phyloP scores from a whole-genome alignment of 2,329 filamentous ascomycete species.

The Trichoderma hamatum region DNA sequence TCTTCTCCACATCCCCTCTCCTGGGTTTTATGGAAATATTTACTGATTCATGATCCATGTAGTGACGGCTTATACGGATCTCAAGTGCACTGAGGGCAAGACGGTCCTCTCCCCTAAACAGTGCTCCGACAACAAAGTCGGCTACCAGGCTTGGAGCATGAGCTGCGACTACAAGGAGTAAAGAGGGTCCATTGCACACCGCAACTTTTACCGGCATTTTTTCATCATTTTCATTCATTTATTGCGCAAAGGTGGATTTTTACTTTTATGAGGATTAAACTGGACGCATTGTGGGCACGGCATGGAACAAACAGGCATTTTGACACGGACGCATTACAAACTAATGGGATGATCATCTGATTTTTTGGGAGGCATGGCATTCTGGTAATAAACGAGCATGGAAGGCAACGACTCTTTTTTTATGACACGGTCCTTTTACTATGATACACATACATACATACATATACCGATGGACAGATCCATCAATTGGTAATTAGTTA shows the following conservation, averaged over 20 bases:
- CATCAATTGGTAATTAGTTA: conserved; percentile 6
- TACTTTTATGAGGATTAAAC: conserved; percentile 1
- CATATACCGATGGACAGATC: not conserved
- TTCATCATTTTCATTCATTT: conserved; percentile 2
- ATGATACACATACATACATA: conserved; percentile 16
- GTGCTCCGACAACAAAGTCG: conserved; percentile 1
- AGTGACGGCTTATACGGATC: conserved; percentile 30
- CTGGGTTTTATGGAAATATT: not conserved
- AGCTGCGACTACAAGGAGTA: conserved; percentile 27
- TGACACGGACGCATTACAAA: conserved; percentile 13
- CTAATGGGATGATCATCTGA: not conserved
- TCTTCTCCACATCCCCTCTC: not conserved
- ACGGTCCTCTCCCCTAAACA: conserved; percentile 8
- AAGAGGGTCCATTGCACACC: not conserved
- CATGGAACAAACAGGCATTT: not conserved
- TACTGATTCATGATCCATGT: not conserved
- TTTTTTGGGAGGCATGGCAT: not conserved
- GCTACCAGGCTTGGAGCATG: conserved; percentile 27
- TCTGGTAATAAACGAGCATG: not conserved
- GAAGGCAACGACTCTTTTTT: not conserved
- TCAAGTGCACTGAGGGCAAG: conserved; percentile 16
- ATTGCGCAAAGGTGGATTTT: conserved; percentile 14
- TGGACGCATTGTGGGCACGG: conserved; percentile 17
- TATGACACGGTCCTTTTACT: conserved; percentile 18
- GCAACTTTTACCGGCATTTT: conserved; percentile 4